Base-by-base conservation (phyloP, 108 stramenopile genomes). In the Aurantiochytrium sp. region DNA sequence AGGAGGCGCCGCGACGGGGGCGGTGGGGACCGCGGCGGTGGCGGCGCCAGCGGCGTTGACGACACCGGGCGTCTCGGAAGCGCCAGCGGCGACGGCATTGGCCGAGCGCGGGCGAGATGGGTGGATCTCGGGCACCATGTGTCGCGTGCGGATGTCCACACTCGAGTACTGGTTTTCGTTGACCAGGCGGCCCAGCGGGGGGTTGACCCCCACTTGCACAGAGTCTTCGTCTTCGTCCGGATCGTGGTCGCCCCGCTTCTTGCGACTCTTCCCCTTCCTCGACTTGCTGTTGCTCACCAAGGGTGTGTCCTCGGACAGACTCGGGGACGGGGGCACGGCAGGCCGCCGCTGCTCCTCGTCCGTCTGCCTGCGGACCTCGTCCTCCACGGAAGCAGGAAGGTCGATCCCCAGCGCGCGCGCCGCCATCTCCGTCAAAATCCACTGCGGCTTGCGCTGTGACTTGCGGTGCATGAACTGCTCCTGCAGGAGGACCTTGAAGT, bases 401-500 rank as follows among this genome's bases (percentile, higher is more conserved):
- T 39, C 24, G 22, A 81, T 81, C 21, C 69, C 69, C 41, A 81
- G 36, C n/a, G 37, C 41, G 69, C 69, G 69, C 37, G 69, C 69
- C 45, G 41, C 69, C 41, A 45, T 19, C n/a, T 39, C 69, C 1
- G 69, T 81, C 45, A 81, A 21, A 4, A 19, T n/a, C 69, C 69
- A 81, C 22, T 81, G 69, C 69, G 69, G 69, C 69, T 81, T 81
- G 37, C 69, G 37, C 42, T 39, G 41, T 4, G 69, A 19, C 69
- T 81, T 81, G 22, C 42, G 37, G 36, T 81, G 69, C 69, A 81
- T 39, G 22, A 81, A 81, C 22, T 81, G 69, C 69, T 81, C 69
- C 22, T 45, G 69, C 41, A 81, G 22, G 6, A 81, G 69, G 5
- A 45, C 36, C 42, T 81, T 81, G 42, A 45, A 81, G 69, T 97